Base-by-base conservation (phyloP, 306 rosid genomes). In the Cucumis melo region DNA sequence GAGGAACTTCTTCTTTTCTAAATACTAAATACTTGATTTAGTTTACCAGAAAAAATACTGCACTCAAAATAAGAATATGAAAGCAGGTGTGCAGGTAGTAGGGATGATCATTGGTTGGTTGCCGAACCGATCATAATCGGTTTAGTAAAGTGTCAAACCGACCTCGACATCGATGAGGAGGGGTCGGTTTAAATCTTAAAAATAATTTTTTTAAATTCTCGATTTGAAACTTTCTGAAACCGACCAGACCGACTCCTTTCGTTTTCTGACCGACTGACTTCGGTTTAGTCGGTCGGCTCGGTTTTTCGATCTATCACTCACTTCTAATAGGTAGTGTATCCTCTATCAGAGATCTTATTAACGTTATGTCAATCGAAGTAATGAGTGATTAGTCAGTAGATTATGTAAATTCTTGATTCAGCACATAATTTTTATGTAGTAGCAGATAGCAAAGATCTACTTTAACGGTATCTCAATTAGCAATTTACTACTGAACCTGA, bases 401-500 rank as follows among this genome's bases (percentile, higher is more conserved):
- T 36, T 65, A 65, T 20, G 20, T 29, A 66, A 66, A 41, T 70
- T 70, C 38, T 23, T 12, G n/a, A 21, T 13, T 14, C 36, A 70
- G 75, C 56, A 46, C 34, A 21, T 46, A 51, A 42, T 24, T 46
- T 21, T 39, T 38, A 21, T 36, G 51, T 27, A 36, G 27, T 2
- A 42, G 11, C n/a, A 67, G 55, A 44, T 44, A 23, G 56, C 6
- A 44, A 67, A 14, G 7, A 70, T 70, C 75, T 44, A 23, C 38
- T 70, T 42, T 70, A 70, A 70, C 55, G 21, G 34, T 14, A 70
- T 55, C 20, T 76, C 11, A 70, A 60, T 77, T 10, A 29, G 65
- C 51, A 9, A 67, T 59, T 34, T 72, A 80, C 67, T 61, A 79
- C 54, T 76, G 81, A 77, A 90, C 98, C 98, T 91, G 89, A 93